Evolutionary conservation across 495 filamentous ascomycete genomes (phyloP), one percentile per base, ranked within the genome.

Genomic region (Trichoderma gamsii): DNA sequence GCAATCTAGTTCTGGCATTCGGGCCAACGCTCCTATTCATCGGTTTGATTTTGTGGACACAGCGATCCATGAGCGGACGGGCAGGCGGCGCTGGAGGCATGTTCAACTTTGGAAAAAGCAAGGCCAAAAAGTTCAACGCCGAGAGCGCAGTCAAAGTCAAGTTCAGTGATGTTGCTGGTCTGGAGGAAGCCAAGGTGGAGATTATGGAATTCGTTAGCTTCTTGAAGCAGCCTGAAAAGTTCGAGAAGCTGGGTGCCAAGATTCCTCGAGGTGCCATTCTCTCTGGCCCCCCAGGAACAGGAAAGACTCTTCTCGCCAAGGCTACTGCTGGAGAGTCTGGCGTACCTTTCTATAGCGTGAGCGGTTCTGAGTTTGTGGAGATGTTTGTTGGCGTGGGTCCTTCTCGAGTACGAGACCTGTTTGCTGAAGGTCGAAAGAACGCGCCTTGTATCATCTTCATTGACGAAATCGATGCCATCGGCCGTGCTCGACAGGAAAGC

Each of bases 181-280:
- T 97, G 93, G 95, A 99, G 76, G 95, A 99, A 79, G 95, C 95
- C 41, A 99, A 99, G 85, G 80, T 86, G 46, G 95, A 99, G 78
- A 99, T 99, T 72, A 98, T 98, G 94, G 95, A 99, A 77, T 99
- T 99, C 67, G 95, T 99, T 71, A 91, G 89, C 74, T 99, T 99
- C 84, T 81, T 99, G 68, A 91, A 96, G 79, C 88, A 90, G 72
- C 93, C 95, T 0, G 91, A 91, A 69, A 87, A 87, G 65, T 99
- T 96, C 80, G 87, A 97, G 79, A 92, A 88, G 78, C 85, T 99
- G 16, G 95, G 95, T 71, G 95, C 95, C 63, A 99, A 99, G 80
- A 98, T 99, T 51, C 95, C 95, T 51, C 91, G 95, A 67, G 95
- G 95, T 72, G 95, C 95, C 63, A 96, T 99, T 79, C 85, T 99